phyloP scores from a whole-genome alignment of 352 stramenopile species.

The Phytophthora litchii region DNA sequence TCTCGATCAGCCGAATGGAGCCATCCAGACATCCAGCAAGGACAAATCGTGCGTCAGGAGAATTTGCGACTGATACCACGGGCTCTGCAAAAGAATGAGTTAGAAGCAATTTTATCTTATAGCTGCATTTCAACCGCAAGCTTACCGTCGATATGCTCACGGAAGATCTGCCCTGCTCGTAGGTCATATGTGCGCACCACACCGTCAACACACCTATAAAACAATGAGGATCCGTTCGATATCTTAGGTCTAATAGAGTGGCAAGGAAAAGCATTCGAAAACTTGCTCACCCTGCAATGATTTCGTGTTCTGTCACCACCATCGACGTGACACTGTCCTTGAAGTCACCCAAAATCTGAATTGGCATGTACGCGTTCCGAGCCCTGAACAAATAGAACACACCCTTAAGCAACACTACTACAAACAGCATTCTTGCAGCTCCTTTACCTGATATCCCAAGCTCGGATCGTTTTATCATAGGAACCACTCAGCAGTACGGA shows the following conservation, averaged over 20 bases:
- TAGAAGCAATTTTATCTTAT: neutral
- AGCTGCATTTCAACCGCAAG: neutral
- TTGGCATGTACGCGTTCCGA: constrained; percentile 74
- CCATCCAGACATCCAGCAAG: constrained; percentile 81
- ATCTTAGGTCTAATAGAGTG: neutral
- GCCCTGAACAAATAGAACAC: constrained; percentile 46
- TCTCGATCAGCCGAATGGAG: constrained; percentile 80
- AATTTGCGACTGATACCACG: constrained; percentile 77
- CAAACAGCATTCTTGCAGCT: neutral
- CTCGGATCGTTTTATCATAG: constrained; percentile 88
- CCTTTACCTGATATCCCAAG: constrained; percentile 73
- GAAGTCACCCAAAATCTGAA: constrained; percentile 89
- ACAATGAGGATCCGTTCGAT: neutral
- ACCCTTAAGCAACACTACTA: constrained; percentile 4
- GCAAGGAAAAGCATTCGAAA: constrained; percentile 2
- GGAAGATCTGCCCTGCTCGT: constrained; percentile 62
- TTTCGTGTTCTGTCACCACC: constrained; percentile 73
- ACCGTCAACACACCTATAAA: constrained; percentile 81
- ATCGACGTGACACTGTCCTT: constrained; percentile 90
- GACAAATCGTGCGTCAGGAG: constrained; percentile 73
- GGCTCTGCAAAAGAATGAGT: constrained; percentile 50
- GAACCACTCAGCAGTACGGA: constrained; percentile 86
- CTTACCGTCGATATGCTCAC: constrained; percentile 78
- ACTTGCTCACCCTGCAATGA: constrained; percentile 69
- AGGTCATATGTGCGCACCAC: constrained; percentile 87